Conservation (phyloP, 371 early-diverging fungal genomes). For the Scutellospora calospora region DNA sequence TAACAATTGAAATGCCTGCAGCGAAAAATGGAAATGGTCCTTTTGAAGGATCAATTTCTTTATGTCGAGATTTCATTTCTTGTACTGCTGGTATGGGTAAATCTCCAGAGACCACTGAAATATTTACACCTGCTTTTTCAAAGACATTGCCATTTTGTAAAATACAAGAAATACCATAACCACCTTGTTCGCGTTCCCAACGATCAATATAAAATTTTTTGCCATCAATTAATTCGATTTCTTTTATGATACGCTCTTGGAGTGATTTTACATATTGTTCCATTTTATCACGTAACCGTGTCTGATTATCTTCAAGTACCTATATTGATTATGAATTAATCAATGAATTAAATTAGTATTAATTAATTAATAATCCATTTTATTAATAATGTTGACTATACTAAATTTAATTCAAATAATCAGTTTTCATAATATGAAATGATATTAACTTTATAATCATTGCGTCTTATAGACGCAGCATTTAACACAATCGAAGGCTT, state of each 20-base stretch:
- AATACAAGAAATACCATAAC: slow-evolving; percentile 93
- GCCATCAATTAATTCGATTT: slow-evolving; percentile 69
- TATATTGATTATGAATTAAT: no score
- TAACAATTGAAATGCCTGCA: slow-evolving; percentile 91
- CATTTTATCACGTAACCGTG: neutral
- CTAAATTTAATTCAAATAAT: no score
- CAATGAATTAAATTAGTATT: no score
- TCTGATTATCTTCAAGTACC: no score
- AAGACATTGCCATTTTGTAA: slow-evolving; percentile 91
- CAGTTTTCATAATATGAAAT: no score
- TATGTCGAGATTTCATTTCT: slow-evolving; percentile 78
- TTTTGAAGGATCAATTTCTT: slow-evolving; percentile 64
- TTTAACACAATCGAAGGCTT: no score
- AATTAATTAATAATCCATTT: no score
- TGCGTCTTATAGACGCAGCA: no score
- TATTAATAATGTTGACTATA: no score
- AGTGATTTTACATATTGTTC: slow-evolving; percentile 77
- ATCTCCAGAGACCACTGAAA: slow-evolving; percentile 81
- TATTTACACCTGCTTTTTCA: slow-evolving; percentile 95
- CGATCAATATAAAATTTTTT: slow-evolving; percentile 75
- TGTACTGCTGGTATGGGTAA: slow-evolving; percentile 76
- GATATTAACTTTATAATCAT: no score
- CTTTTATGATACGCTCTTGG: slow-evolving; percentile 74
- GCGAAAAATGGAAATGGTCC: slow-evolving; percentile 81
- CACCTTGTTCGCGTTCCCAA: slow-evolving; percentile 84